Evolutionary conservation across 805 yeast genomes (phyloP), one percentile per base, ranked within the genome.

Genomic region (Wickerhamiella dianesei): DNA sequence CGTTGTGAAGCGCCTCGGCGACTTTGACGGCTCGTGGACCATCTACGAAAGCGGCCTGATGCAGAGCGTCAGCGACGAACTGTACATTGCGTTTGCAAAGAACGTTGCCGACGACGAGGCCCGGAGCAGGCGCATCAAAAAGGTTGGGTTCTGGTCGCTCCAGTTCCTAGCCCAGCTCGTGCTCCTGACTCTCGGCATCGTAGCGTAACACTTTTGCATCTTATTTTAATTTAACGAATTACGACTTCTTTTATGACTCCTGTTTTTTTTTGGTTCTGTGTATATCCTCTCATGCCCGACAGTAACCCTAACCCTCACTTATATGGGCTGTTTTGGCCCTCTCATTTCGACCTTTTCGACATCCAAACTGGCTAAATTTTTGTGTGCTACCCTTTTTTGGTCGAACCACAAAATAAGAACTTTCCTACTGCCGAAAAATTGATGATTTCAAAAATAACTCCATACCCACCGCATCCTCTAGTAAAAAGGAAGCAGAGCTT

Each of bases 11-110:
- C 74, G 76, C 41, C 64, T 87, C 19, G 68, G 71, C 21, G 98
- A 92, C 59, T 92, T 92, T 61, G 87, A 84, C 56, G 98, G 98
- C 0, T 77, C 95, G 5, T 92, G 98, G 98, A 89, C 98, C 1
- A 71, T 86, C 2, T 92, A 87, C 63, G 98, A 92, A 61, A 81
- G 92, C 21, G 69, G 81, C 45, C 68, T 92, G 50, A 86, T 89
- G 95, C 92, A 83, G 59, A 96, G 89, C 59, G 71, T 92, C 44
- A 81, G 92, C 22, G 79, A 79, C 25, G 94, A 85, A 54, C 92
- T 89, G 3, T 89, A 89, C 63, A 87, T 86, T 54, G 87, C 92
- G 16, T 86, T 92, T 64, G 95, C 80, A 2, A 74, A 79, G 40
- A 88, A 88, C 57, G 95, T 86, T 18, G 81, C 81, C 9, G 94